Percentiles rank a stretch among this genome's conserved stretches.
Conservation (phyloP, 2,329 filamentous ascomycete species). For the Chaetomium strumarium region DNA sequence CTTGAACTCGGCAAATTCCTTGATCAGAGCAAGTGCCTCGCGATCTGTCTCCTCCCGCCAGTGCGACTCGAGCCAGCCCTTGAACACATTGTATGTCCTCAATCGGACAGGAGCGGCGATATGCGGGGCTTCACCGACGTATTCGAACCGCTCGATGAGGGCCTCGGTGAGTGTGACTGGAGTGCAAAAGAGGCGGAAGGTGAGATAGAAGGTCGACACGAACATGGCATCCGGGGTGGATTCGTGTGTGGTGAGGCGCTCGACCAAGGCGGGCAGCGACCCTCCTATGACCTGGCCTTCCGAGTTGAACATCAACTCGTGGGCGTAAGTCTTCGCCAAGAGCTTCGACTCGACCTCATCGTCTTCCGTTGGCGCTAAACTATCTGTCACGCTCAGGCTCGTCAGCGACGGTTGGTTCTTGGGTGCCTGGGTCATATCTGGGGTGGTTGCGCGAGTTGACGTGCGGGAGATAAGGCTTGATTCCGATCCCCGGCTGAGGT, state of each 20-base stretch:
- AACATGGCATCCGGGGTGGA: slow-evolving; percentile 88
- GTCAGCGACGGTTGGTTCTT: slow-evolving; percentile 57
- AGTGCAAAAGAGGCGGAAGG: slow-evolving; percentile 87
- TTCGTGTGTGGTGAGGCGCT: slow-evolving; percentile 87
- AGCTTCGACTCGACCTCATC: slow-evolving; percentile 76
- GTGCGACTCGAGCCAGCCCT: slow-evolving; percentile 94
- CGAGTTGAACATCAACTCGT: slow-evolving; percentile 89
- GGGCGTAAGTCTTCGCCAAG: slow-evolving; percentile 86
- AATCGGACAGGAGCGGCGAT: slow-evolving; percentile 77
- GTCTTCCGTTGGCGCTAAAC: slow-evolving; percentile 65
- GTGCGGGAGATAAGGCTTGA: slow-evolving; percentile 72
- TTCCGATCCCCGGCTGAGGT: slow-evolving; percentile 74
- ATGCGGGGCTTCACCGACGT: slow-evolving; percentile 71
- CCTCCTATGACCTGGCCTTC: slow-evolving; percentile 93
- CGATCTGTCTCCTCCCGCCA: slow-evolving; percentile 82
- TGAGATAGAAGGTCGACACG: slow-evolving; percentile 91
- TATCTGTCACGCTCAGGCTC: slow-evolving; percentile 62
- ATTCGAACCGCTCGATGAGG: slow-evolving; percentile 88
- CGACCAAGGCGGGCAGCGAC: slow-evolving; percentile 83
- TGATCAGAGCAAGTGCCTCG: slow-evolving; percentile 67
- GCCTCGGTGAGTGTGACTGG: slow-evolving; percentile 72
- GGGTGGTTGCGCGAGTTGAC: slow-evolving; percentile 84
- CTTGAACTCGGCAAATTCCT: slow-evolving; percentile 70
- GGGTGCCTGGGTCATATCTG: slow-evolving; percentile 55
- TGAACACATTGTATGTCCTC: slow-evolving; percentile 93